Percentiles rank a stretch among this genome's conserved stretches.
phyloP scores from a whole-genome alignment of 441 rosid species.

The Euphorbia corollata region DNA sequence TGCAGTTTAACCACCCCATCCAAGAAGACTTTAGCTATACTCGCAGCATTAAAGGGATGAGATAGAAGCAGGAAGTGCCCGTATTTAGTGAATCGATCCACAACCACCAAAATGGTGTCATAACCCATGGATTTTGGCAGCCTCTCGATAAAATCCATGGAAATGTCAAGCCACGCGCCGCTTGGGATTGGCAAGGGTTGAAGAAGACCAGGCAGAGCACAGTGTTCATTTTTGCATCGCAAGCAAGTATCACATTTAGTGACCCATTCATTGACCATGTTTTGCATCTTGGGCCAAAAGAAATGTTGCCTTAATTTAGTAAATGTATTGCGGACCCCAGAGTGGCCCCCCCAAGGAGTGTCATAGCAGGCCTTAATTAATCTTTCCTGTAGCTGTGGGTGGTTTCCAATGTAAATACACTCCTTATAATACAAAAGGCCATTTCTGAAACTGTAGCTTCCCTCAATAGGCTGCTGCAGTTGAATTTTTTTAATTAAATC shows the following conservation, averaged over 20 bases:
- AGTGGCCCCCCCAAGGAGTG: background rate
- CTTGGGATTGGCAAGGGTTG: background rate
- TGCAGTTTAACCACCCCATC: too few species aligned
- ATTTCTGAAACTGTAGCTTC: background rate
- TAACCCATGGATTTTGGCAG: background rate
- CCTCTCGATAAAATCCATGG: background rate
- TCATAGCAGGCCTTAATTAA: background rate
- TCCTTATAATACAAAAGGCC: too few species aligned
- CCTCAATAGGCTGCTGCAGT: background rate
- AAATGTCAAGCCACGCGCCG: background rate
- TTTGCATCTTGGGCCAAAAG: background rate
- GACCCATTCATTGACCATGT: background rate
- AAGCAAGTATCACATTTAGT: background rate
- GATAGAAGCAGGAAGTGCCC: too few species aligned
- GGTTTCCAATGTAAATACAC: too few species aligned
- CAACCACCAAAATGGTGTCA: too few species aligned
- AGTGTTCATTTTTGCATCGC: background rate
- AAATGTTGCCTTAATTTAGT: background rate
- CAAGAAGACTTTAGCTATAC: too few species aligned
- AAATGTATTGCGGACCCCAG: background rate
- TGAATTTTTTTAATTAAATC: background rate
- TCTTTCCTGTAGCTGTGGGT: background rate
- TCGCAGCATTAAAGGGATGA: too few species aligned
- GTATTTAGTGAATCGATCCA: too few species aligned
- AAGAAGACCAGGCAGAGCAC: background rate